Base-by-base conservation (phyloP, 768 basidiomycete species). In the Coprinellus aureogranulatus region DNA sequence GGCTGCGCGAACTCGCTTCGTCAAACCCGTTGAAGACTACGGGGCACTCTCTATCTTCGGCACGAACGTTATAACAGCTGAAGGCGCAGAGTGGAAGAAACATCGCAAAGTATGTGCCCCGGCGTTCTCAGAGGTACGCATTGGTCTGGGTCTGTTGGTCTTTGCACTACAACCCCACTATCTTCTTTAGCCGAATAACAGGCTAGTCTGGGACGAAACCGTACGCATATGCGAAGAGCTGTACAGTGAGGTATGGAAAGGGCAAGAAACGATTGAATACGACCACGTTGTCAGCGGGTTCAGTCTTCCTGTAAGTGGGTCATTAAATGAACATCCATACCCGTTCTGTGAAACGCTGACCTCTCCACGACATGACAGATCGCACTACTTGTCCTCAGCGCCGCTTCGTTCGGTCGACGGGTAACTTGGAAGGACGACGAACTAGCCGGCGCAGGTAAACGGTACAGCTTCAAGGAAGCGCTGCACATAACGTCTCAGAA, bases 41-140 rank as follows among this genome's bases (percentile, higher is more conserved):
- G 55, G 37, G 1, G 53, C 70, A 9, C 63, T 87, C 18, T 53
- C 68, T 0, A 73, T 82, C 58, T 87, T 78, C 61, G 86, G 86
- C 14, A 61, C 62, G 4, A 87, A 87, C 60, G 80, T 87, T 46
- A 75, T 88, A 20, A 78, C 77, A 2, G 80, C 82, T 0, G 85
- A 88, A 62, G 82, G 80, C 20, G 78, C 81, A 2, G 75, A 81
- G 52, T 88, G 85, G 85, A 84, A 84, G 64, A 77, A 76, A n/a
- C 83, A 85, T 59, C 70, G 84, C 44, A 83, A 82, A 64, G 76
- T 87, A 23, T 67, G 77, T 22, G 81, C 81, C 1, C 83, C 85
- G 8, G 78, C 83, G 0, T 87, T 86, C 66, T 80, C 81, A 14
- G 84, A 85, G 64, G 83, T 84, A 53, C 34, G 70, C 26, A 12